Conservation (phyloP, 805 yeast species). For the Sugiyamaella americana region DNA sequence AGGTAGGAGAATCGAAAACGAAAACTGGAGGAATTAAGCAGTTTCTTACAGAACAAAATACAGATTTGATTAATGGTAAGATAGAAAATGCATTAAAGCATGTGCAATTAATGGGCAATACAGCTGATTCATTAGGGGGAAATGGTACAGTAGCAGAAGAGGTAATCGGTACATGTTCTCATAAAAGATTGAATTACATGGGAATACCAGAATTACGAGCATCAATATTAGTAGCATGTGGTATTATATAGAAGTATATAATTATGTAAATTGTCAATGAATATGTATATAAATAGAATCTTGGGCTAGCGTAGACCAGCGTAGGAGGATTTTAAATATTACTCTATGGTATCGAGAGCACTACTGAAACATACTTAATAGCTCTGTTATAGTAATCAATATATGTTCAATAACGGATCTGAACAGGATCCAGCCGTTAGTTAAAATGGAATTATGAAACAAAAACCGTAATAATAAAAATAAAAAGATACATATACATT, state of each 20-base stretch:
- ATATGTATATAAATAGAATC: too few species aligned
- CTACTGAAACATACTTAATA: too few species aligned
- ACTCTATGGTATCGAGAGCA: too few species aligned
- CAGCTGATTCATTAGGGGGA: conserved; percentile 14
- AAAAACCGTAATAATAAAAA: too few species aligned
- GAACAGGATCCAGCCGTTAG: too few species aligned
- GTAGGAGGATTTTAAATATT: too few species aligned
- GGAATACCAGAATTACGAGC: conserved; percentile 29
- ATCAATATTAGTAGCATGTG: conserved; percentile 21
- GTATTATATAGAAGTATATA: conserved; percentile 12
- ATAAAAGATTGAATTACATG: conserved; percentile 14
- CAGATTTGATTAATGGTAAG: conserved; percentile 6
- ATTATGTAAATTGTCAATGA: neutral
- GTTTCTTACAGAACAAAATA: conserved; percentile 4
- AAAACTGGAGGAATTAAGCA: neutral
- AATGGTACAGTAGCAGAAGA: conserved; percentile 30
- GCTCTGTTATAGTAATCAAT: too few species aligned
- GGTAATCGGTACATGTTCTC: conserved; percentile 28
- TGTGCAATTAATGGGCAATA: conserved; percentile 6
- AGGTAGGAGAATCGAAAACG: neutral
- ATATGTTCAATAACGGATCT: too few species aligned
- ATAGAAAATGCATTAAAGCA: conserved; percentile 2
- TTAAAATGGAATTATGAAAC: too few species aligned
- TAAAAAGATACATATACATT: too few species aligned
- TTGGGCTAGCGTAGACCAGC: too few species aligned